phyloP scores from a whole-genome alignment of 176 grass and related monocot species.

The Panicum miliaceum region DNA sequence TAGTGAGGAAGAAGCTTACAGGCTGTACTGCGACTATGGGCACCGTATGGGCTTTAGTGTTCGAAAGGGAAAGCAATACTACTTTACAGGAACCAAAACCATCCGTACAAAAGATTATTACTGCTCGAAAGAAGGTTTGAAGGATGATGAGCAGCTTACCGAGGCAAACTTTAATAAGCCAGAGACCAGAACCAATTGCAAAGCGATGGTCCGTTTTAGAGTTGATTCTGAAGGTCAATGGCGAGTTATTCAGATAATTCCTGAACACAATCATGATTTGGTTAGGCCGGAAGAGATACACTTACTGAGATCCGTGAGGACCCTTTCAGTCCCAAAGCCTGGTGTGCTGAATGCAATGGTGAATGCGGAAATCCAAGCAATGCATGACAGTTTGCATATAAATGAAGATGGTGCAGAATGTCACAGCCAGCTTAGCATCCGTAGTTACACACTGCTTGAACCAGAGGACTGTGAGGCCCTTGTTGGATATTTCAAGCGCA shows the following conservation, averaged over 20 bases:
- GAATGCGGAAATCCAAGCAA: constrained; percentile 69
- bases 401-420: constrained; percentile 59
- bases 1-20: constrained; percentile 90
- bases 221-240: constrained; percentile 75
- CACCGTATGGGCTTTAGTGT: constrained; percentile 86
- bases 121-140: constrained; percentile 90
- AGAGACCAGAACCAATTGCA: constrained; percentile 84
- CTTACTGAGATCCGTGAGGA: constrained; percentile 77
- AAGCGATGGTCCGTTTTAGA: constrained; percentile 80
- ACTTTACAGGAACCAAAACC: constrained; percentile 74
- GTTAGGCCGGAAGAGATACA: constrained; percentile 71
- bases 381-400: constrained; percentile 49
- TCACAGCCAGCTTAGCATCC: constrained; percentile 53
- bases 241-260: constrained; percentile 77
- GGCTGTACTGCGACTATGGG: constrained; percentile 75
- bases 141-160: constrained; percentile 71
- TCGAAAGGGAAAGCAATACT: constrained; percentile 83
- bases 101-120: constrained; percentile 86
- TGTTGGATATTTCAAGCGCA: constrained; percentile 68
- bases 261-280: constrained; percentile 84
- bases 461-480: constrained; percentile 58
- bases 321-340: constrained; percentile 71
- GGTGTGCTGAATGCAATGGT: constrained; percentile 73
- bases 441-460: constrained; percentile 65
- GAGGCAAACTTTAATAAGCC: constrained; percentile 71